These are phyloP conservation scores for Alternaria metachromatica DNA, from an alignment of 2,329 filamentous ascomycete genomes.

Conservation along the genomic window DNA sequence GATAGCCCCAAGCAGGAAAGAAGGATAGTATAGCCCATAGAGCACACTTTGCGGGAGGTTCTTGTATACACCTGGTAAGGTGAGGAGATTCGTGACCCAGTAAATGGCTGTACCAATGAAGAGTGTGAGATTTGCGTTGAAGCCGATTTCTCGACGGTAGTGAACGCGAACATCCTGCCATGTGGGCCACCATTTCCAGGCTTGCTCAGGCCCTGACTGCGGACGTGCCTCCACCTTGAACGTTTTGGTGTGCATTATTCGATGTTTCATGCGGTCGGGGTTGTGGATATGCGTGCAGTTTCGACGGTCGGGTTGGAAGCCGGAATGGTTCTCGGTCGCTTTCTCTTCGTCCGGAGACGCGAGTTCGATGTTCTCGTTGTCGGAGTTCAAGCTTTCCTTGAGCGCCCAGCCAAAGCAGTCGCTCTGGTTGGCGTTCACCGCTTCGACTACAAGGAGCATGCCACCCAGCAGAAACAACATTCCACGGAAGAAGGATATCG, in stretches of 20 bases:
- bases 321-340: not conserved
- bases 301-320: not conserved
- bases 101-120: not conserved
- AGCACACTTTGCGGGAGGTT: not conserved
- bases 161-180: not conserved
- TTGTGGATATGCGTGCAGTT: not conserved
- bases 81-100: not conserved
- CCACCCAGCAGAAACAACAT: not conserved
- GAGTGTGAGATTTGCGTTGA: not conserved
- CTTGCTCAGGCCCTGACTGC: not conserved
- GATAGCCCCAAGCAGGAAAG: not conserved
- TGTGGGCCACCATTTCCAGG: not conserved
- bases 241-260: not conserved
- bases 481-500: not conserved
- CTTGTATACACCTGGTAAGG: not conserved
- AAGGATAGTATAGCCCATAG: not conserved
- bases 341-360: not conserved
- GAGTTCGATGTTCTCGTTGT: not conserved
- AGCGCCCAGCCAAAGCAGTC: slow-evolving; percentile 2
- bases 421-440: not conserved
- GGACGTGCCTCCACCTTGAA: not conserved
- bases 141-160: not conserved
- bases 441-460: not conserved
- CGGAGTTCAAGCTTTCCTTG: not conserved
- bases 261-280: not conserved